Evolutionary conservation across 352 stramenopile species (phyloP), one percentile per base, ranked within the genome.

Genomic region (Bremia lactucae): DNA sequence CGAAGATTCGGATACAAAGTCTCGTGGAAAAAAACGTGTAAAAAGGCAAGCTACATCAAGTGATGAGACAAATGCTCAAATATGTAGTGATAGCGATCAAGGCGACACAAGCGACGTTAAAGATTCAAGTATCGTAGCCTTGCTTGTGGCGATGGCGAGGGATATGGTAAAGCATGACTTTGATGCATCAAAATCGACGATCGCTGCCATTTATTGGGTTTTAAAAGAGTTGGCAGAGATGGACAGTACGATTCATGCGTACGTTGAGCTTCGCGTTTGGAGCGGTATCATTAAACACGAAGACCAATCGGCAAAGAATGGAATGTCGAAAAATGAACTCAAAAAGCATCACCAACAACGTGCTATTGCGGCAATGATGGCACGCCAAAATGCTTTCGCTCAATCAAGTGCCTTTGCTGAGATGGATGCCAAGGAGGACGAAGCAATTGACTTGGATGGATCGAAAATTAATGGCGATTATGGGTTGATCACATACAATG

Each of bases 351-450:
- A 84, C 29, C 81, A 93, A 42, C 74, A 93, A 23, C 73, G 72
- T 23, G 81, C 81, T 13, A 89, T 93, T 31, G 70, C 80, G 35
- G 77, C 79, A 11, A 93, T 93, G 81, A 65, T 84, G 54, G 67
- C 68, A n/a, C 70, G 74, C 3, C 78, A 90, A 37, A 76, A 72
- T 24, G 75, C 78, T 3, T 90, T 90, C 50, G 68, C 78, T 1
- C 61, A 86, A 42, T 87, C 76, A 13, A 66, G 46, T 11, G 65
- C 69, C 20, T 86, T 89, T 23, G 59, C 65, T 2, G 69, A 86
- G 7, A 79, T 89, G 72, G 68, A 81, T 21, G 68, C 80, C 3
- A 69, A 86, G 0, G 60, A 82, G 39, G 53, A 83, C 28, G 63
- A 80, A 10, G 67, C n/a, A n/a, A n/a, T n/a, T n/a, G 67, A 71